Evolutionary conservation across 108 stramenopile genomes (phyloP).

Genomic region (Seminavis robusta): DNA sequence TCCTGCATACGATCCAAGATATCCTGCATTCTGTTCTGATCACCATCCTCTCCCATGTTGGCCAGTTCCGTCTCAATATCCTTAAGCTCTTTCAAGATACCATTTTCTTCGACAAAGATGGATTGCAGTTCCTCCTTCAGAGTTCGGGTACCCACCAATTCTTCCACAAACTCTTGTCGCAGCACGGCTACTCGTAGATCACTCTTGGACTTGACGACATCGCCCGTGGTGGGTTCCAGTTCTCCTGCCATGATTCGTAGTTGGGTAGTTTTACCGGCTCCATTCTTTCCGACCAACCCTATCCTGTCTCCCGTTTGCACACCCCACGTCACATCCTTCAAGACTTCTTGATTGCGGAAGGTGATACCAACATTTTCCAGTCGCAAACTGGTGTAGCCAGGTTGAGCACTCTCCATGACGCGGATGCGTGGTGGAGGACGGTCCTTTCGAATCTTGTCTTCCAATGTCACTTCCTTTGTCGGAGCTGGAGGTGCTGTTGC

Average conservation of each 20-base stretch:
- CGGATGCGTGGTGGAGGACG: slow-evolving; percentile 91
- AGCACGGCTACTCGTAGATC: slow-evolving; percentile 92
- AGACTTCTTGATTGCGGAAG: slow-evolving; percentile 91
- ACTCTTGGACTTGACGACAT: slow-evolving; percentile 79
- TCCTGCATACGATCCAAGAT: slow-evolving; percentile 90
- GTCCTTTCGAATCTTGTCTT: slow-evolving; percentile 89
- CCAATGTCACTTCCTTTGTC: slow-evolving; percentile 57
- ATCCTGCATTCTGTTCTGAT: slow-evolving; percentile 76
- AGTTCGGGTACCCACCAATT: slow-evolving; percentile 72
- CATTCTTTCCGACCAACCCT: slow-evolving; percentile 68
- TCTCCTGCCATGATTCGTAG: slow-evolving; percentile 91
- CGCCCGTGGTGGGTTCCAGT: slow-evolving; percentile 91
- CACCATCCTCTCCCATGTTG: slow-evolving; percentile 28
- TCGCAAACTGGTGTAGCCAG: slow-evolving; percentile 82
- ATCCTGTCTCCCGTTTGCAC: slow-evolving; percentile 95
- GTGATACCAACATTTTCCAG: slow-evolving; percentile 88
- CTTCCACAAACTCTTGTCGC: slow-evolving; percentile 94
- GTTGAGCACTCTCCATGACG: slow-evolving; percentile 84
- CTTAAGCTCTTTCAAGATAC: slow-evolving; percentile 62
- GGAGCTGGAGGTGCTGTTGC: slow-evolving; percentile 2
- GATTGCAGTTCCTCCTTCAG: slow-evolving; percentile 89
- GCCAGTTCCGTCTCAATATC: slow-evolving; percentile 62
- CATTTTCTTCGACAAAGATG: slow-evolving; percentile 88
- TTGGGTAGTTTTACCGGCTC: slow-evolving; percentile 92
- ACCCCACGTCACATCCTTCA: slow-evolving; percentile 93